Evolutionary conservation across 73 alveolate genomes (phyloP).

Genomic region (Tetrahymena malaccensis): DNA sequence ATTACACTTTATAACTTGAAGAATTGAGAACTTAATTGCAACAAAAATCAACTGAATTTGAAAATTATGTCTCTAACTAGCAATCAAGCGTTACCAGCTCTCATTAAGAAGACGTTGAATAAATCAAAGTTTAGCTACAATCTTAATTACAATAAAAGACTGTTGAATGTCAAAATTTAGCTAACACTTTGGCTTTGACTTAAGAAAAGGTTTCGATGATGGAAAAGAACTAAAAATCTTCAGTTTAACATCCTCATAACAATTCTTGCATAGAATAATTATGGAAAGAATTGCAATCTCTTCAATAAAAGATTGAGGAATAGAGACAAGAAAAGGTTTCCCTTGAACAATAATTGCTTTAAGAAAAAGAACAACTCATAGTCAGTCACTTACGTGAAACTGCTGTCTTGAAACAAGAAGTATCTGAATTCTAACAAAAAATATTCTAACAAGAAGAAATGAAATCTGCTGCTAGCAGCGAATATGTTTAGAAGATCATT

Average conservation of each 20-base stretch:
- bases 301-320: background rate
- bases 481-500: background rate
- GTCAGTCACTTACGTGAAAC: background rate
- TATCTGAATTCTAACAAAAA: background rate
- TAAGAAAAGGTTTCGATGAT: background rate
- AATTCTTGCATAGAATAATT: background rate
- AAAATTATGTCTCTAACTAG: background rate
- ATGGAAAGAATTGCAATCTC: background rate
- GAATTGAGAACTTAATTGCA: background rate
- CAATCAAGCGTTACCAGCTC: background rate
- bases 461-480: background rate
- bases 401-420: background rate
- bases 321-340: background rate
- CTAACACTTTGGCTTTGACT: background rate
- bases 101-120: background rate
- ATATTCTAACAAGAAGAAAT: background rate
- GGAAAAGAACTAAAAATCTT: background rate
- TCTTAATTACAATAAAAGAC: background rate
- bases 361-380: background rate
- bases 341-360: background rate
- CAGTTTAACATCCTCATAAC: background rate
- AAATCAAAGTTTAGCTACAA: background rate
- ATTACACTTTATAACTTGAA: background rate
- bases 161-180: background rate
- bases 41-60: background rate